Evolutionary conservation across 1,139 yeast genomes (phyloP), one percentile per base, ranked within the genome.

Genomic region (Pichia sp.): DNA sequence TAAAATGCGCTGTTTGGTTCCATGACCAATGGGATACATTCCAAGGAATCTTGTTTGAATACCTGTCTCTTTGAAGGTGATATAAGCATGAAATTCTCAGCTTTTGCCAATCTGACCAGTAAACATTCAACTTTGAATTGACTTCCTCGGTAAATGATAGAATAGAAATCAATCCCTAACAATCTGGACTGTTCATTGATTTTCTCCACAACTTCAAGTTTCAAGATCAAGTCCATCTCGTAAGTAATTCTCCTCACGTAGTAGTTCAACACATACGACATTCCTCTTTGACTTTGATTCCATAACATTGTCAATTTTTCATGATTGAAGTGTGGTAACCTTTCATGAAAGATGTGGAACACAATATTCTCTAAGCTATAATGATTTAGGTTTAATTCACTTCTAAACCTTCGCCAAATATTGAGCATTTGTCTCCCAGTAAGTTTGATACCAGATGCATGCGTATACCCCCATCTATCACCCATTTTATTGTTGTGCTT

Each of bases 41-140:
- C 96, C 31, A 91, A 62, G 0, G 97, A 83, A 49, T 79, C 78
- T 69, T 88, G 95, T 36, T 77, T 72, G 50, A 83, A 84, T 0
- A 91, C 96, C 43, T 86, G 86, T 33, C 69, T 64, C 50, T 82
- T 80, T 23, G 86, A 76, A 0, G 98, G 96, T 0, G 96, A 84
- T 17, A 80, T 63, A 40, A 87, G 56, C 29, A 91, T 56, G 37
- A 71, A 74, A 51, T 80, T 81, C 53, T 87, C 95, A 9, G 75
- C 66, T 50, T 86, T 86, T 22, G 93, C 72, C 18, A 91, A 62
- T 38, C 98, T 62, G 5, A 75, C 60, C 47, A 91, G 59, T 29
- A 88, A 69, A 0, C 96, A 83, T 52, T 91, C 98, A 3, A 91
- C 96, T 52, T 85, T 88, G 54, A 69, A 91, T 52, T 91, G 98